Evolutionary conservation across 768 basidiomycete species (phyloP).

Genomic region (Lactarius sanguifluus): DNA sequence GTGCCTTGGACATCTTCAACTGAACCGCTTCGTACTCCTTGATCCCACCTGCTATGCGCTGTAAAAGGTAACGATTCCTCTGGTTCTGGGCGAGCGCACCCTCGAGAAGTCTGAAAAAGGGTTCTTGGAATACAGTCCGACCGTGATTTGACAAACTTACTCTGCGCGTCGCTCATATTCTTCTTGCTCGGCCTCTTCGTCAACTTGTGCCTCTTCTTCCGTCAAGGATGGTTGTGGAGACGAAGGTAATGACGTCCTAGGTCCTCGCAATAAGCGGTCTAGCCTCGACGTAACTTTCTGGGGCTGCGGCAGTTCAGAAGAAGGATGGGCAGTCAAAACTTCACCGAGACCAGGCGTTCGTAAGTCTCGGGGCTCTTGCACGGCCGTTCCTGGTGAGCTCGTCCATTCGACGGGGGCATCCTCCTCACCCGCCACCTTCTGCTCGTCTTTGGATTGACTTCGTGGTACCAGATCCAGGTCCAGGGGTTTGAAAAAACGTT

Average conservation of each 20-base stretch:
- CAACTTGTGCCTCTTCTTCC: constrained; percentile 40
- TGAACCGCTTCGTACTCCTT: constrained; percentile 67
- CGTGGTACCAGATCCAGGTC: constrained; percentile 25
- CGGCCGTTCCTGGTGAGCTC: constrained; percentile 10
- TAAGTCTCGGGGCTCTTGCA: background rate
- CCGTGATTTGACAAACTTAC: constrained; percentile 40
- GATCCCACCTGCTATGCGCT: constrained; percentile 59
- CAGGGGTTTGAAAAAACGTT: constrained; percentile 22
- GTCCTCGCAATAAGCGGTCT: constrained; percentile 28
- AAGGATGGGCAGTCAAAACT: background rate
- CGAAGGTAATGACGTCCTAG: constrained; percentile 40
- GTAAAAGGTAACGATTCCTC: constrained; percentile 64
- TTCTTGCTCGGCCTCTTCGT: constrained; percentile 48
- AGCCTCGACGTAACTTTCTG: background rate
- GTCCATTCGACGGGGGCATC: background rate
- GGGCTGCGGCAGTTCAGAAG: background rate
- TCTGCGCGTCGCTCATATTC: constrained; percentile 61
- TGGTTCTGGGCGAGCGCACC: constrained; percentile 61
- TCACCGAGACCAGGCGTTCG: constrained; percentile 11
- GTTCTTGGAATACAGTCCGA: constrained; percentile 20
- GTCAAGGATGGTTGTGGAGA: constrained; percentile 27
- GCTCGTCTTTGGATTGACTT: constrained; percentile 1
- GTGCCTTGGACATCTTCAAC: constrained; percentile 46
- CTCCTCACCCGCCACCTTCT: background rate
- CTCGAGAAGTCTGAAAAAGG: constrained; percentile 52